phyloP scores from a whole-genome alignment of 495 filamentous ascomycete species.

The Talaromyces thailandensis region DNA sequence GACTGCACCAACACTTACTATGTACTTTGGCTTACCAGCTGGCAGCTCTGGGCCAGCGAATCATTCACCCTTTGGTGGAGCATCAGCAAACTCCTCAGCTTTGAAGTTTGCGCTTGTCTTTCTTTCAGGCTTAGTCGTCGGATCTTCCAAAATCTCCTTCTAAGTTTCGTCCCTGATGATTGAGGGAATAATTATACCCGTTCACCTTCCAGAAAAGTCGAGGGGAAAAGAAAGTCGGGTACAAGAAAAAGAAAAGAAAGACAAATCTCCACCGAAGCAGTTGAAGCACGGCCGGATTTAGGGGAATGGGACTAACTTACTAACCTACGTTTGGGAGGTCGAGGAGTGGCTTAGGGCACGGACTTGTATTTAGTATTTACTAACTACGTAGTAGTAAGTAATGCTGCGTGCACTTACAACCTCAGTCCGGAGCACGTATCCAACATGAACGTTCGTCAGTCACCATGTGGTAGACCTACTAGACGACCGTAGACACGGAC shows the following conservation, averaged over 20 bases:
- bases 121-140: not conserved
- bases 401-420: too few species aligned
- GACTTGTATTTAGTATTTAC: not conserved
- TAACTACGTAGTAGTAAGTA: not conserved
- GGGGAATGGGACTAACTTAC: not conserved
- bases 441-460: not conserved
- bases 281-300: not conserved
- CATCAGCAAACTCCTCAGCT: not conserved
- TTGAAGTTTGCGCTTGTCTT: not conserved
- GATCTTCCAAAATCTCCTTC: not conserved
- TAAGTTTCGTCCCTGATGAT: not conserved
- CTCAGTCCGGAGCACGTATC: not conserved
- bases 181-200: not conserved
- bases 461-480: constrained; percentile 1
- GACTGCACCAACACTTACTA: too few species aligned
- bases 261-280: not conserved
- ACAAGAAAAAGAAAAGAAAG: not conserved
- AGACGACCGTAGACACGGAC: too few species aligned
- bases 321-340: not conserved
- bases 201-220: not conserved
- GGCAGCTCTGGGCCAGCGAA: not conserved
- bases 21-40: not conserved
- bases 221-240: not conserved
- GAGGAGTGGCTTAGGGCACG: not conserved
- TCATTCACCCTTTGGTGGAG: not conserved